Base-by-base conservation (phyloP, 2,329 filamentous ascomycete genomes). In the Diaporthe citri region DNA sequence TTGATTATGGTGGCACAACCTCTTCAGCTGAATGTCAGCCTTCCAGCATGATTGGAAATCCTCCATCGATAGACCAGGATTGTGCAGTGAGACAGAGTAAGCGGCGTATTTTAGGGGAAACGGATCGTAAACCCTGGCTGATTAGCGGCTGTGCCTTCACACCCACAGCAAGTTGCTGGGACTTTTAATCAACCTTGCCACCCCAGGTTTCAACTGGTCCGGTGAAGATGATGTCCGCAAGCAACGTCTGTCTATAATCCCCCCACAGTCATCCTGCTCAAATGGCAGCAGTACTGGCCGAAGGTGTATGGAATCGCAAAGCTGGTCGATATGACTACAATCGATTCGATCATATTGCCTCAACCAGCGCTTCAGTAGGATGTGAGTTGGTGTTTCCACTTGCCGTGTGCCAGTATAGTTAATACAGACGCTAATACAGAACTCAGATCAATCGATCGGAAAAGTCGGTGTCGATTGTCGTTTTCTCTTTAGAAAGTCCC, bases 401-500 rank as follows among this genome's bases (percentile, higher is more conserved):
- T 36, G 31, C 39, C 10, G 0, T 17, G 9, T 46, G 15, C 28
- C 41, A 22, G 4, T 6, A 10, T 15, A 6, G 22, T 17, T 13
- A 5, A 15, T 10, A 31, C 22, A 12, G 7, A 22, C 3, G 17
- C 43, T 66, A 25, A 66, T 20, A 5, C 2, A 17, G 4, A 7
- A 0, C 4, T 13, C 10, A 66, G 62, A 66, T 31, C 64, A 69
- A 22, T 52, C 64, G 9, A 69, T 69, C 34, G 64, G 64, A 17
- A 51, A 69, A 6, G 64, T 69, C 12, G 48, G n/a, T 13, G 64
- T 69, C 13, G 48, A 55, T 20, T 52, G 51, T 39, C 64, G 64
- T 10, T 69, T 69, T 20, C 64, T 52, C n/a, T 69, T 69, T 5
- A 55, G 46, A 55, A 51, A 80, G 57, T 81, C 80, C 0, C 77